Evolutionary conservation across 106 monocot genomes (phyloP), one percentile per base, ranked within the genome.

Genomic region (Allium cepa): DNA sequence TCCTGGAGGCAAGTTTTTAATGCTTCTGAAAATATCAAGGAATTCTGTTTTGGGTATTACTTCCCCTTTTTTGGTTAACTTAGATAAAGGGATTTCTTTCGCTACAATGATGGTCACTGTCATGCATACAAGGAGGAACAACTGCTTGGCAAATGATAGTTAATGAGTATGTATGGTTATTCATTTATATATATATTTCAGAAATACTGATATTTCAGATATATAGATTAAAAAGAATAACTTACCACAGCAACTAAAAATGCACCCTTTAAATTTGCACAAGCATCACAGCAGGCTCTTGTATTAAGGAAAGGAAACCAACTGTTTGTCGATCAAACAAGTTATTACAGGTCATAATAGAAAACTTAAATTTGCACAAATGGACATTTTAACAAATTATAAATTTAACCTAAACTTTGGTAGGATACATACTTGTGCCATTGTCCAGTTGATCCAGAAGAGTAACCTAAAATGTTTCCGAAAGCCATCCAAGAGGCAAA

Each of bases 401-500:
- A 36, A 36, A 36, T 36, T 36, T 36, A 66, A 14, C 9, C n/a
- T 10, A 46, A 17, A 16, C 9, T 68, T 53, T 47, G 47, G 56
- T 0, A 59, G 14, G 47, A 22, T 13, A 48, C 60, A 50, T 82
- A 97, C 99, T 83, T 93, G 70, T 99, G 85, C 93, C 93, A 99
- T 49, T 75, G 11, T 45, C 85, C 87, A 56, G 66, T 93, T 17
- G 99, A 75, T 76, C 99, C 99, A 49, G 99, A 79, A 74, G 99
- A 87, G 64, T 90, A 99, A 51, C 99, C 99, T 52, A 99, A 67
- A 69, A 99, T 99, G 69, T 99, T 99, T 47, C 99, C 99, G 49
- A 99, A 11, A 55, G 93, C 99, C 99, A 99, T 93, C 99, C 99
- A 99, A 15, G 93, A 83, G 47, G 89, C 93, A 74, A 93, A 99